Base-by-base conservation (phyloP, 805 yeast genomes). In the Saccharomyces paradoxus region DNA sequence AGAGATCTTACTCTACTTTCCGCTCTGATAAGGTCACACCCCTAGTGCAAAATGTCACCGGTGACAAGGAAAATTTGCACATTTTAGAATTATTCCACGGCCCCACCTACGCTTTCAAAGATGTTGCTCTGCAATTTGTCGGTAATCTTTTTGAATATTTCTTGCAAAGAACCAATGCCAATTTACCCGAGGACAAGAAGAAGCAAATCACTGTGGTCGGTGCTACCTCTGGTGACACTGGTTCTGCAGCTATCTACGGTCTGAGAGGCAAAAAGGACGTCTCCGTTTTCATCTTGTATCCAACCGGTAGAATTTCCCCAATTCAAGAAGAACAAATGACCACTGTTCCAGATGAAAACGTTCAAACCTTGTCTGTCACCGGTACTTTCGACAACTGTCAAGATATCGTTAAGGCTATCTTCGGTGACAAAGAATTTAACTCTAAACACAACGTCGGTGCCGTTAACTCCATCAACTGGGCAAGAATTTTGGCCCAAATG, bases 321-420 rank as follows among this genome's bases (percentile, higher is more conserved):
- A 86, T 94, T 60, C 99, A 94, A 77, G 99, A 94, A 75, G 89
- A 87, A 63, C 99, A 94, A 75, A 94, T 94, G 99, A 88, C 99
- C 54, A 90, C 98, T 7, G 98, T 94, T 8, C 80, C 84, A 51
- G 99, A 94, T 71, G 74, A 81, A 52, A 94, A 94, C 66, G 97
- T 94, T 46, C 98, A 94, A 74, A 92, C 97, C 27, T 77, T 94
- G 58, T 89, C 97, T 4, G 97, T 94, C 41, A 87, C 84, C 60
- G 99, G 99, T 60, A 89, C 97, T 30, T 94, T 94, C 69, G 99
- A 94, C 71, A 97, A 94, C 74, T 94, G 99, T 74, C 99, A 94
- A 76, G 97, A 89, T 66, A 82, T 91, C 55, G 98, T 94, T 58
- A 94, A 94, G 74, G 87, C 86, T 66, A 84, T 92, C 58, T 94